Conservation (phyloP, 2,329 filamentous ascomycete species). For the Aquanectria penicillioides region DNA sequence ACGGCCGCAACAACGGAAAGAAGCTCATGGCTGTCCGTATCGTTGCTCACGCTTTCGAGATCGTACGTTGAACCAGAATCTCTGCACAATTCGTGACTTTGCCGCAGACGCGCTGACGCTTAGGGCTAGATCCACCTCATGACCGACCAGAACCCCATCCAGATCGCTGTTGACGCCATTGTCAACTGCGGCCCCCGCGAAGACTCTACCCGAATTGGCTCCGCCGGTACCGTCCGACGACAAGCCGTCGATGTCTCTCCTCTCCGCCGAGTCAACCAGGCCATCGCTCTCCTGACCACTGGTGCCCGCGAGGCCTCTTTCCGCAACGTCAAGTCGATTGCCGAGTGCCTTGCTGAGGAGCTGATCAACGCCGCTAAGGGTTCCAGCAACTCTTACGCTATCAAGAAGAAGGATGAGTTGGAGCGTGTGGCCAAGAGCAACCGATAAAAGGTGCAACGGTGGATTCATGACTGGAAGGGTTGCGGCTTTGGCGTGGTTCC, state of each 20-base stretch:
- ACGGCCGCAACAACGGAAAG: conserved; percentile 99
- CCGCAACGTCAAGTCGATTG: conserved; percentile 99
- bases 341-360: conserved; percentile 99
- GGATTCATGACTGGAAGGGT: conserved; percentile 50
- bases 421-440: conserved; percentile 99
- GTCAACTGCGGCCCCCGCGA: conserved; percentile 99
- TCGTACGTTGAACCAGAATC: conserved; percentile 73
- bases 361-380: conserved; percentile 99
- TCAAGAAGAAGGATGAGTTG: conserved; percentile 99
- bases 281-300: conserved; percentile 98
- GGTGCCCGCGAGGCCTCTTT: conserved; percentile 98
- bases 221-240: conserved; percentile 98
- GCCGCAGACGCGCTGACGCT: conserved; percentile 42
- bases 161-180: conserved; percentile 98
- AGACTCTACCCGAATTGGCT: conserved; percentile 99
- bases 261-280: conserved; percentile 99
- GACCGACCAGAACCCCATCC: conserved; percentile 99
- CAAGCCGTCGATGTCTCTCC: conserved; percentile 99
- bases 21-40: conserved; percentile 99
- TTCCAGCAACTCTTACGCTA: conserved; percentile 99
- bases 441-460: conserved; percentile 78
- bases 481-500: conserved; percentile 57
- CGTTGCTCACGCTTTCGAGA: conserved; percentile 98
- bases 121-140: conserved; percentile 92
- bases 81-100: neutral